phyloP scores from a whole-genome alignment of 2,329 filamentous ascomycete species.

The Coniochaeta prunicola region DNA sequence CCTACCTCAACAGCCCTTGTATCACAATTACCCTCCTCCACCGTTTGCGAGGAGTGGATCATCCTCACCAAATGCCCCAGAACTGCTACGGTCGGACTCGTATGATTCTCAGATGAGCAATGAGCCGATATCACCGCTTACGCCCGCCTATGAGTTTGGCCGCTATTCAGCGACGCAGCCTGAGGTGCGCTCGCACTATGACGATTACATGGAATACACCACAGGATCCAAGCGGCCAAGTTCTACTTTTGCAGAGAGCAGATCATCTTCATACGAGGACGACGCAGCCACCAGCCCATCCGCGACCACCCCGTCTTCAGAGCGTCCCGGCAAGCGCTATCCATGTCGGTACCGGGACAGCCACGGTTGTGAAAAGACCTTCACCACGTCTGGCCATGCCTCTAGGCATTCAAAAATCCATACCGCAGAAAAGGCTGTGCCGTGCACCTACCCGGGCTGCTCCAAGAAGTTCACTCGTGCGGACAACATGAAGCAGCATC shows the following conservation, averaged over 20 bases:
- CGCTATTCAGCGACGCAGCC: conserved; percentile 5
- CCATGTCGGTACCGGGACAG: conserved; percentile 67
- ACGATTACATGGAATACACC: conserved; percentile 23
- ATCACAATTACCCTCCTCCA: conserved; percentile 12
- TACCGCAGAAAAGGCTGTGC: conserved; percentile 71
- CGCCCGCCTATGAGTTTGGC: conserved; percentile 34
- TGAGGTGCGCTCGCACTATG: conserved; percentile 21
- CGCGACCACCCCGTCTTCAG: conserved; percentile 9
- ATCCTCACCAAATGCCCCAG: conserved; percentile 44
- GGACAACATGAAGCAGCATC: conserved; percentile 84
- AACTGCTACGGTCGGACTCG: conserved; percentile 52
- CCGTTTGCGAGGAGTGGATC: conserved; percentile 30
- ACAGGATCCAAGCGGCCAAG: conserved; percentile 30
- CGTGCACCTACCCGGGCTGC: conserved; percentile 61
- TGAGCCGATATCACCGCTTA: conserved; percentile 48
- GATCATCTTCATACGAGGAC: conserved; percentile 44
- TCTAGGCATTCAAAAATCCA: conserved; percentile 80
- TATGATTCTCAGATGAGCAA: conserved; percentile 53
- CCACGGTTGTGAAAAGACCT: conserved; percentile 68
- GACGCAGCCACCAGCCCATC: conserved; percentile 36
- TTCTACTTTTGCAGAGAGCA: conserved; percentile 33
- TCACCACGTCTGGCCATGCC: conserved; percentile 80
- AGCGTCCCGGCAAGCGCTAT: conserved; percentile 57
- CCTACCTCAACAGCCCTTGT: conserved; percentile 23
- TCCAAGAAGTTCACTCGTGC: conserved; percentile 74